Evolutionary conservation across 768 basidiomycete species (phyloP), one percentile per base, ranked within the genome.

Genomic region (Termitomyces bulborhizus): DNA sequence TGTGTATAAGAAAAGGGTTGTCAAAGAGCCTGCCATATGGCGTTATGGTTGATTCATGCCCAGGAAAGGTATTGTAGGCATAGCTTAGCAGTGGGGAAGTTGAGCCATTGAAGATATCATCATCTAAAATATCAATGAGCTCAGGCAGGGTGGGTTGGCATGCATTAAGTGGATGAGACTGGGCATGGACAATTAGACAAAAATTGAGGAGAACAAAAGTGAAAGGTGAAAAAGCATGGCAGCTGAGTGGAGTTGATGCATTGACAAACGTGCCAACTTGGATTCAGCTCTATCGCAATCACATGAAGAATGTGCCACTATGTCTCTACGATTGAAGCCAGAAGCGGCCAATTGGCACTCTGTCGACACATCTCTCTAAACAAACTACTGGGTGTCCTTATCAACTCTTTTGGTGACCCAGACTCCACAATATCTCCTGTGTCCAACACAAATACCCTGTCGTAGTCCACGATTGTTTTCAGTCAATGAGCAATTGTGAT

Each of bases 401-500:
- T 71, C 47, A 94, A 69, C 16, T 65, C 72, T 40, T 64, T 68
- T 0, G 92, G 91, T 8, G 80, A 73, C 54, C 86, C 92, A 66
- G 83, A 92, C 63, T 94, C 90, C 18, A 83, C 67, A 43, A 94
- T 76, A 54, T 79, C 74, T 1, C 91, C 91, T 16, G 79, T 75
- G 51, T 84, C 85, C 21, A 90, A 69, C n/a, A 92, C 86, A 61
- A 91, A 70, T 62, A 93, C 74, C 13, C 84, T 74, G 69, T 85
- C 82, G 67, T 90, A 83, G 67, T 91, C 84, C 57, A 91, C 82
- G 53, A 90, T 82, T 0, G 88, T 90, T 65, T 83, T 83, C 21
- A 90, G 72, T 13, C 88, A 74, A 71, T 92, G 91, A 3, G 92
- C 92, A 54, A 93, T 92, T 8, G 89, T 91, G 37, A 94, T 80